These are phyloP conservation scores for Pestalotiopsis sp. DNA, from an alignment of 2,329 filamentous ascomycete genomes.

Conservation along the genomic window DNA sequence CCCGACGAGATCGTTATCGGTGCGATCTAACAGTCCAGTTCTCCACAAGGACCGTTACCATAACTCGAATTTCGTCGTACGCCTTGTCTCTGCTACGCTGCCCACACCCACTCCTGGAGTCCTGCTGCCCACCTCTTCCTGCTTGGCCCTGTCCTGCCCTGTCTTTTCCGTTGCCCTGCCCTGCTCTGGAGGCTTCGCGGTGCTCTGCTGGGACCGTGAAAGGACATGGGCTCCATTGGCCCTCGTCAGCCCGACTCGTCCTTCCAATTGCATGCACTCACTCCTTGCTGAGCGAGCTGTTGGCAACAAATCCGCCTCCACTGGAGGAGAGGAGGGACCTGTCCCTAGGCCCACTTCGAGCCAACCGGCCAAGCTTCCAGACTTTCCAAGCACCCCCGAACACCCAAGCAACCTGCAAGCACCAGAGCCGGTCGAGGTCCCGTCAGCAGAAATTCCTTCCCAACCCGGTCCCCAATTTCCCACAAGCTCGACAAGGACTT, in stretches of 20 bases:
- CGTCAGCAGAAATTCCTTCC: constrained; percentile 2
- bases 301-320: background rate
- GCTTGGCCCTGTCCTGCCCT: background rate
- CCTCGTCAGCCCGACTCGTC: constrained; percentile 19
- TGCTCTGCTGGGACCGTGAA: background rate
- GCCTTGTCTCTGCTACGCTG: background rate
- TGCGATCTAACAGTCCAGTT: background rate
- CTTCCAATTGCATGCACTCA: constrained; percentile 4
- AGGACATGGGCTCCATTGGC: constrained; percentile 24
- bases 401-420: background rate
- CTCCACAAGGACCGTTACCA: background rate
- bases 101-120: background rate
- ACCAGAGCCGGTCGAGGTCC: background rate
- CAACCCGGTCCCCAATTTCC: constrained; percentile 22
- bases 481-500: constrained; percentile 21
- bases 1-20: background rate
- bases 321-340: constrained; percentile 1
- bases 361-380: background rate
- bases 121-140: background rate
- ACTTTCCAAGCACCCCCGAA: background rate
- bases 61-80: background rate
- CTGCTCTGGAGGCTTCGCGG: constrained; percentile 11
- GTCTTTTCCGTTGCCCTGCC: background rate
- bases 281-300: constrained; percentile 7
- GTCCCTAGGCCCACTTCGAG: constrained; percentile 4